phyloP scores from a whole-genome alignment of 2,329 filamentous ascomycete genomes.

The Aureobasidium vineae region DNA sequence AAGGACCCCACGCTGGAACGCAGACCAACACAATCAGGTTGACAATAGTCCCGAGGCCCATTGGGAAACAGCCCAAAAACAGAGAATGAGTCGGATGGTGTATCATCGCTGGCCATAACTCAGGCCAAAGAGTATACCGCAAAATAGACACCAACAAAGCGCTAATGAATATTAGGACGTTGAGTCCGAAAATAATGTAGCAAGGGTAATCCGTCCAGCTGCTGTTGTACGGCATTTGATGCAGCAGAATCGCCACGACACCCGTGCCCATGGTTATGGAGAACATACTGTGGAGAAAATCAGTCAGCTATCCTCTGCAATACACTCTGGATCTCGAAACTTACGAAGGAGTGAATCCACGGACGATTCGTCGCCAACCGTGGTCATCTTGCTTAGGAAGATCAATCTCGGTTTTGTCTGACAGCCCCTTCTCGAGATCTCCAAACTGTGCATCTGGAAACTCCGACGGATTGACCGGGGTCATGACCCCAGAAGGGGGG shows the following conservation, averaged over 20 bases:
- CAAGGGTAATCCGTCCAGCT: slow-evolving; percentile 59
- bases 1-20: slow-evolving; percentile 34
- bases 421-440: slow-evolving; percentile 20
- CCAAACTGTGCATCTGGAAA: slow-evolving; percentile 11
- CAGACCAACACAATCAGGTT: slow-evolving; percentile 35
- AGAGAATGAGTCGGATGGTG: slow-evolving; percentile 64
- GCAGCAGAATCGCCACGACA: slow-evolving; percentile 62
- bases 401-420: slow-evolving; percentile 12
- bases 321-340: not conserved
- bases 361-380: slow-evolving; percentile 25
- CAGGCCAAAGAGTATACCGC: slow-evolving; percentile 64
- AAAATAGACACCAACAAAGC: slow-evolving; percentile 57
- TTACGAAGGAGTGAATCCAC: slow-evolving; percentile 21
- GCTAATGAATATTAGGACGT: slow-evolving; percentile 56
- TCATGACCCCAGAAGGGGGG: slow-evolving; percentile 21
- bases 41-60: slow-evolving; percentile 37
- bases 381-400: slow-evolving; percentile 20
- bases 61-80: slow-evolving; percentile 55
- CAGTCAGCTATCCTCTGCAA: not conserved
- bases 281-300: slow-evolving; percentile 32
- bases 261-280: slow-evolving; percentile 61
- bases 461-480: slow-evolving; percentile 17
- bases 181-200: slow-evolving; percentile 60
- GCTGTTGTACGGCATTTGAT: slow-evolving; percentile 61
- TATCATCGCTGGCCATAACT: slow-evolving; percentile 66